Evolutionary conservation across 345 rosid genomes (phyloP), one percentile per base, ranked within the genome.

Genomic region (Trapa incisa): DNA sequence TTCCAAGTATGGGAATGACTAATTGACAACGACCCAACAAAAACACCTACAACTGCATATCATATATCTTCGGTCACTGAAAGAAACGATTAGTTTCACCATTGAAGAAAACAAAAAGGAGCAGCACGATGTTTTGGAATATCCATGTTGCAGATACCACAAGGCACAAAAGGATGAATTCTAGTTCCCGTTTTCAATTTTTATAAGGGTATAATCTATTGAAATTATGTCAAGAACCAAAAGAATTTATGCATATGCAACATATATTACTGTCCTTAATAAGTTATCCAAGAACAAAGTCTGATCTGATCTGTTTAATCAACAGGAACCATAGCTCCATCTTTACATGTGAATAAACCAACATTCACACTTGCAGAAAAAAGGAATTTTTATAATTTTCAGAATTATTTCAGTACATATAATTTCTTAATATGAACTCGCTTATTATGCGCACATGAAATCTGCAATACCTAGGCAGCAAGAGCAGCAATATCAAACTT

Each of bases 391-490:
- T 48, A 64, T 37, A 0, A 8, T 35, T 32, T 14, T 14, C 64
- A 22, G 38, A 32, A 14, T 14, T 16, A 32, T 60, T 11, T 37
- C 10, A 4, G 22, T 60, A 22, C 38, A 9, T 2, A 58, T n/a
- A 16, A 58, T 37, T 32, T 60, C 37, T 16, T 37, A 1, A 60
- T 60, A 60, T 37, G n/a, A 12, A 62, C 38, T 61, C 43, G 16
- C 6, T 41, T 45, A 45, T 9, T 6, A 42, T 7, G 32, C 13
- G 42, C 42, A 4, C 53, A 42, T 8, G 50, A 32, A 61, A 75
- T 70, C n/a, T 10, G 38, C 5, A 69, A 72, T 75, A 93, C 97
- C 97, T 88, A 96, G 70, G 94, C 92, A 29, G 96, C 86, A 61
- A 93, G 82, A 54, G 70, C 71, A 2, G 89, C 80, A 68, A 74